A percentile compares a stretch with the other conserved stretches of the same genome.
These are phyloP conservation scores for Peronospora tabacina DNA, from an alignment of 352 stramenopile genomes.

Conservation along the genomic window DNA sequence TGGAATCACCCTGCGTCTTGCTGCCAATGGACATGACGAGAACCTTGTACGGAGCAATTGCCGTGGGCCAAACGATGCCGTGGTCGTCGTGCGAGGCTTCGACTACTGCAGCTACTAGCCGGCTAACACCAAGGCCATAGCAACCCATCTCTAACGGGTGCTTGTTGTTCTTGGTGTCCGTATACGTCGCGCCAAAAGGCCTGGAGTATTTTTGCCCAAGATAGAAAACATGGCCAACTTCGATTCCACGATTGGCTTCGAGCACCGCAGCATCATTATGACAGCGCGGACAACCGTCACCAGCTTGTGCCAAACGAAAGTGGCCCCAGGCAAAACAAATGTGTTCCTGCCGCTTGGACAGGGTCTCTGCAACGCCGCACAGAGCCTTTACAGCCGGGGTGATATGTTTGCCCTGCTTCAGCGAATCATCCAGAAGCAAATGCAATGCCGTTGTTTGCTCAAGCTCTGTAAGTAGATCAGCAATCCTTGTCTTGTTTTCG, in stretches of 20 bases:
- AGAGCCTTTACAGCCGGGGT: constrained; percentile 21
- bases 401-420: constrained; percentile 19
- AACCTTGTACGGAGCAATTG: constrained; percentile 77
- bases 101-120: constrained; percentile 72
- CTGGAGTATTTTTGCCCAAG: constrained; percentile 87
- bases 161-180: constrained; percentile 38
- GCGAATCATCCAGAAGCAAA: constrained; percentile 67
- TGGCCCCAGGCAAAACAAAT: constrained; percentile 30
- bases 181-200: constrained; percentile 59
- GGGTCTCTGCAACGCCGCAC: constrained; percentile 8
- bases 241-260: constrained; percentile 73
- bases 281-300: constrained; percentile 57
- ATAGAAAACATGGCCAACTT: constrained; percentile 87
- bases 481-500: constrained; percentile 18
- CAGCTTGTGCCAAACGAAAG: constrained; percentile 57
- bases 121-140: constrained; percentile 81
- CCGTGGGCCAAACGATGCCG: constrained; percentile 74
- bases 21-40: constrained; percentile 70
- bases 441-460: constrained; percentile 22
- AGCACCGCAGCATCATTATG: constrained; percentile 33
- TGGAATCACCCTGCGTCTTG: constrained; percentile 42
- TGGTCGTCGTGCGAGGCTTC: constrained; percentile 70
- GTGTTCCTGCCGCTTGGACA: constrained; percentile 16
- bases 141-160: constrained; percentile 83
- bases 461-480: constrained; percentile 17